phyloP scores from a whole-genome alignment of 1,284 basidiomycete genomes.

The Pterulicium gracile region DNA sequence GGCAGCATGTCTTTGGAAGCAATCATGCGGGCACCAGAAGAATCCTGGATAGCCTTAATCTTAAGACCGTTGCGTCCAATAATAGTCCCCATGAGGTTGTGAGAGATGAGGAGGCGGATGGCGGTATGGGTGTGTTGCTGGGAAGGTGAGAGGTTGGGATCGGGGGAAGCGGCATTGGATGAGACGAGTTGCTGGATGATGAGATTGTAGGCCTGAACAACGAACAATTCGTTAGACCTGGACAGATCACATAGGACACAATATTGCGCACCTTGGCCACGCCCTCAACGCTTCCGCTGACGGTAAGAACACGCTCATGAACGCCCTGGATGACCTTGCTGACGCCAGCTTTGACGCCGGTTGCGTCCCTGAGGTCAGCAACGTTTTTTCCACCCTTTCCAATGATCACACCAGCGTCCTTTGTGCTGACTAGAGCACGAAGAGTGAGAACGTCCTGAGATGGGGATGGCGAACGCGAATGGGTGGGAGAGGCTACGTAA shows the following conservation, averaged over 20 bases:
- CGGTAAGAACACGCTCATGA: conserved; percentile 93
- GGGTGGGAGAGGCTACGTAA: conserved; percentile 34
- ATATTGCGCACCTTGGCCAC: conserved; percentile 67
- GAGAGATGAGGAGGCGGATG: conserved; percentile 92
- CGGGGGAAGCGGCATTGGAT: conserved; percentile 59
- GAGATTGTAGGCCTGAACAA: conserved; percentile 79
- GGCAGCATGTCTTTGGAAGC: conserved; percentile 99
- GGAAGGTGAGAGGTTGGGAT: conserved; percentile 49
- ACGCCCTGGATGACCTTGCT: conserved; percentile 97
- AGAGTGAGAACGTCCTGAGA: conserved; percentile 68
- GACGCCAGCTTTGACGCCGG: conserved; percentile 96
- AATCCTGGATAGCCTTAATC: conserved; percentile 99
- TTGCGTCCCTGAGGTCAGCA: conserved; percentile 89
- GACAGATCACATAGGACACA: conserved; percentile 3
- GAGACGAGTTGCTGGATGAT: conserved; percentile 88
- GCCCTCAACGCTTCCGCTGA: conserved; percentile 84
- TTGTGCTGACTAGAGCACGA: conserved; percentile 88
- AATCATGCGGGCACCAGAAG: conserved; percentile 93
- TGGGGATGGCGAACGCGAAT: conserved; percentile 60
- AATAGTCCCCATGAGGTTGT: conserved; percentile 99
- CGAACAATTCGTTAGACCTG: conserved; percentile 6
- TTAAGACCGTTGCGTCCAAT: conserved; percentile 96
- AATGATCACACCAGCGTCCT: conserved; percentile 96
- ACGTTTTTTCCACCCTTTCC: conserved; percentile 96
- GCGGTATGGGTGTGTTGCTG: conserved; percentile 49